phyloP scores from a whole-genome alignment of 805 yeast genomes.

The Candida sonorensis region DNA sequence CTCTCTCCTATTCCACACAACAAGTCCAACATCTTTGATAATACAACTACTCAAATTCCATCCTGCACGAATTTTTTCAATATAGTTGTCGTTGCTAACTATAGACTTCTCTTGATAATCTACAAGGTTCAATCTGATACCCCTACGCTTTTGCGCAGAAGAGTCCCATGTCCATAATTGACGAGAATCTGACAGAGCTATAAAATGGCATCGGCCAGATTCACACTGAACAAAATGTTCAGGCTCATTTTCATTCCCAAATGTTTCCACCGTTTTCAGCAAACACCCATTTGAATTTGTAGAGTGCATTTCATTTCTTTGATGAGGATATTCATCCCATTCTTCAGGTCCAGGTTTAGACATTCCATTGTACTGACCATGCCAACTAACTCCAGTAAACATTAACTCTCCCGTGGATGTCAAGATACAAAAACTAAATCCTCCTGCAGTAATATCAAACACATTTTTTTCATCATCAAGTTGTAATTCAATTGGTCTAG shows the following conservation, averaged over 20 bases:
- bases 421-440: constrained; percentile 55
- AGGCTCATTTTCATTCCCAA: constrained; percentile 6
- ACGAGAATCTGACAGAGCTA: constrained; percentile 48
- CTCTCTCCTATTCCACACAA: constrained; percentile 45
- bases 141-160: constrained; percentile 29
- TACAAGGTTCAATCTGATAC: constrained; percentile 37
- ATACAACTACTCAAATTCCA: constrained; percentile 56
- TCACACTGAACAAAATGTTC: constrained; percentile 40
- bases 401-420: constrained; percentile 50
- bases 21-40: constrained; percentile 44
- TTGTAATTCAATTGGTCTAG: constrained; percentile 12
- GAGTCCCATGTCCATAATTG: constrained; percentile 60
- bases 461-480: constrained; percentile 25
- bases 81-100: constrained; percentile 16
- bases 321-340: constrained; percentile 22
- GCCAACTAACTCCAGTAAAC: constrained; percentile 40
- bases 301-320: not conserved
- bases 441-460: constrained; percentile 53
- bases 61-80: constrained; percentile 52
- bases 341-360: constrained; percentile 36
- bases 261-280: constrained; percentile 7
- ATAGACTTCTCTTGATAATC: constrained; percentile 11
- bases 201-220: constrained; percentile 59
- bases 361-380: constrained; percentile 30
- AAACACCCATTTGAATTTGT: constrained; percentile 5